phyloP scores from a whole-genome alignment of 768 basidiomycete genomes.

The Leccinum rimulosum region DNA sequence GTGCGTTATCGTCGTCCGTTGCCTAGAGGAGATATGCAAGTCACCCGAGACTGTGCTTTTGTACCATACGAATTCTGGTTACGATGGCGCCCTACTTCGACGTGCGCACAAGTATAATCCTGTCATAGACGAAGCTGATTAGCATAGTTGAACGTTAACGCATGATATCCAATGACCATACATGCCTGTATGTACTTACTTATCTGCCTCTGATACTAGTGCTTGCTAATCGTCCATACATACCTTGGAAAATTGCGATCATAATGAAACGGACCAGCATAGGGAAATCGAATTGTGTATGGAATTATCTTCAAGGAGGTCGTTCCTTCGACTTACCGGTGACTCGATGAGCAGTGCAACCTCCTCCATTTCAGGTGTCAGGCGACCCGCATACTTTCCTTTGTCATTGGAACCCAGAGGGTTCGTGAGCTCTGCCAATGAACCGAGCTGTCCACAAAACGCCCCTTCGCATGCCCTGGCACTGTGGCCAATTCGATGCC shows the following conservation, averaged over 20 bases:
- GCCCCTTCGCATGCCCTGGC: no score
- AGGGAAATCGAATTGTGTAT: no score
- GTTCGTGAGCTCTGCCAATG: no score
- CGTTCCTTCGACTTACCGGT: no score
- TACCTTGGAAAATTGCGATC: neutral
- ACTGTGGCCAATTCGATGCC: no score
- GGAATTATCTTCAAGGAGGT: no score
- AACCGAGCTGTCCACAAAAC: no score
- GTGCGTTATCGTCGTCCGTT: conserved; percentile 13
- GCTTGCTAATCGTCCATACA: neutral
- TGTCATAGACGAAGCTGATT: neutral
- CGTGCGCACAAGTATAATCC: conserved; percentile 4
- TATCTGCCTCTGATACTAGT: neutral
- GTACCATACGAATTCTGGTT: conserved; percentile 2
- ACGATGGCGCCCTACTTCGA: neutral
- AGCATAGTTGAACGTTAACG: neutral
- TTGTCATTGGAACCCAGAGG: no score
- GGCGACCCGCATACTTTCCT: no score
- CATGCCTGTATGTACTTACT: neutral
- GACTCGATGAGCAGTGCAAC: no score
- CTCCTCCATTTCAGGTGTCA: no score
- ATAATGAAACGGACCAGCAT: no score
- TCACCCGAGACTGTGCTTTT: conserved; percentile 4
- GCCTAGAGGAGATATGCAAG: conserved; percentile 5
- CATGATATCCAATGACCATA: neutral